phyloP scores from a whole-genome alignment of 176 grass and related monocot species.

The Poa pratensis region DNA sequence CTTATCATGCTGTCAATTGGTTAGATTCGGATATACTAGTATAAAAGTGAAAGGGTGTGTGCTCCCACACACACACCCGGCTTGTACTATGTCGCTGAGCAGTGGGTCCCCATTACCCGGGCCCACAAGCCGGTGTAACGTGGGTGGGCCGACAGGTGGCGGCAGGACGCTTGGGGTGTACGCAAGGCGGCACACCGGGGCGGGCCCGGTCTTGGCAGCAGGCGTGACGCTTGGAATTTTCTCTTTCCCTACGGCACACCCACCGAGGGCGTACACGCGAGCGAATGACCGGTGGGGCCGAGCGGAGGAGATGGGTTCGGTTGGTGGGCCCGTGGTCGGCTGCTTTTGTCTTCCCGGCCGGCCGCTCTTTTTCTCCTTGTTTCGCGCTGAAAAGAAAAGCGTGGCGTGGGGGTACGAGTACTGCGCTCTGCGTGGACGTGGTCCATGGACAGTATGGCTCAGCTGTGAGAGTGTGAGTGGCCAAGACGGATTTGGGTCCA shows the following conservation, averaged over 20 bases:
- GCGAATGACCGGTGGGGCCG: constrained; percentile 29
- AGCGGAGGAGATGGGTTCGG: not conserved
- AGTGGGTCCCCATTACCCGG: fast-evolving
- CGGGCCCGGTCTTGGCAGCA: not conserved
- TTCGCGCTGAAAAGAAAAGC: constrained; percentile 65
- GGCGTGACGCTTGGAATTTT: constrained; percentile 55
- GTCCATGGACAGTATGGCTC: not conserved
- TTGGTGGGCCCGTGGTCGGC: too few species aligned
- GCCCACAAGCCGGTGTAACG: not conserved
- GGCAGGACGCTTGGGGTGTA: constrained; percentile 56
- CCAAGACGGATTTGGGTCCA: not conserved
- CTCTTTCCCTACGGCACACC: constrained; percentile 5
- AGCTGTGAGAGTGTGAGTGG: not conserved
- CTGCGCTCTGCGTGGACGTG: not conserved
- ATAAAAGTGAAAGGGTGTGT: not conserved
- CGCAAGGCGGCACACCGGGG: constrained; percentile 37
- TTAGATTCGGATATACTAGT: not conserved
- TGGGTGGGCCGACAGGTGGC: not conserved
- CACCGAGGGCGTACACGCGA: not conserved
- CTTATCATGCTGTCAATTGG: not conserved
- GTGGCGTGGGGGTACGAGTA: not conserved
- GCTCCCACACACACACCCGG: not conserved
- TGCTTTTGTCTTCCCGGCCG: constrained; percentile 22
- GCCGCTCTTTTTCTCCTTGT: constrained; percentile 31
- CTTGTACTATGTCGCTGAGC: not conserved